Percentiles rank a stretch among this genome's conserved stretches.
Conservation (phyloP, 495 filamentous ascomycete species). For the Xylaria scruposa region DNA sequence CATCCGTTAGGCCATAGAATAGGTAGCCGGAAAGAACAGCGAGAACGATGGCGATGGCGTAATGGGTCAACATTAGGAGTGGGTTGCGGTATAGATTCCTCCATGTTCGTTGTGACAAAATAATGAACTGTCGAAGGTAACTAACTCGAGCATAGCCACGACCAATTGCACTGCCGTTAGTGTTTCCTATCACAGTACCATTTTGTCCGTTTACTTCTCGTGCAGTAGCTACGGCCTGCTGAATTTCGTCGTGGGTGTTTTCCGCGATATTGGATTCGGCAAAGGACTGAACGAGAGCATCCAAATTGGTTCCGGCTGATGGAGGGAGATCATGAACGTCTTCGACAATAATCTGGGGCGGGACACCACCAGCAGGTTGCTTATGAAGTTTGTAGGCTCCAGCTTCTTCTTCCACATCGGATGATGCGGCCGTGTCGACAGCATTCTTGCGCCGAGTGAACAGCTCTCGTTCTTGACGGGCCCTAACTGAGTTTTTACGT, state of each 20-base stretch:
- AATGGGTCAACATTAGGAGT: slow-evolving; percentile 98
- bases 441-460: slow-evolving; percentile 80
- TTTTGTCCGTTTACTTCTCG: slow-evolving; percentile 71
- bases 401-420: slow-evolving; percentile 65
- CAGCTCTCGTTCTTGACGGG: slow-evolving; percentile 86
- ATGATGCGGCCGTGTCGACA: slow-evolving; percentile 70
- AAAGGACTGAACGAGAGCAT: slow-evolving; percentile 78
- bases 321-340: slow-evolving; percentile 78
- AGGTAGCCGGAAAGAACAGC: slow-evolving; percentile 93
- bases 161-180: slow-evolving; percentile 58
- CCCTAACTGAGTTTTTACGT: slow-evolving; percentile 76
- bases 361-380: slow-evolving; percentile 65
- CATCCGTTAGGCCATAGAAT: slow-evolving; percentile 94
- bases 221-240: slow-evolving; percentile 65
- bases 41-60: slow-evolving; percentile 95
- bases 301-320: slow-evolving; percentile 79
- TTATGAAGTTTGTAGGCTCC: slow-evolving; percentile 68
- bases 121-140: slow-evolving; percentile 79
- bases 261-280: slow-evolving; percentile 77
- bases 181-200: slow-evolving; percentile 52
- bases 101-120: slow-evolving; percentile 92
- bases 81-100: slow-evolving; percentile 97
- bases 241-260: slow-evolving; percentile 82
- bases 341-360: slow-evolving; percentile 69
- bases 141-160: slow-evolving; percentile 85